These are phyloP conservation scores for Fomitopsis pinicola DNA, from an alignment of 1,284 basidiomycete genomes.

Conservation along the genomic window DNA sequence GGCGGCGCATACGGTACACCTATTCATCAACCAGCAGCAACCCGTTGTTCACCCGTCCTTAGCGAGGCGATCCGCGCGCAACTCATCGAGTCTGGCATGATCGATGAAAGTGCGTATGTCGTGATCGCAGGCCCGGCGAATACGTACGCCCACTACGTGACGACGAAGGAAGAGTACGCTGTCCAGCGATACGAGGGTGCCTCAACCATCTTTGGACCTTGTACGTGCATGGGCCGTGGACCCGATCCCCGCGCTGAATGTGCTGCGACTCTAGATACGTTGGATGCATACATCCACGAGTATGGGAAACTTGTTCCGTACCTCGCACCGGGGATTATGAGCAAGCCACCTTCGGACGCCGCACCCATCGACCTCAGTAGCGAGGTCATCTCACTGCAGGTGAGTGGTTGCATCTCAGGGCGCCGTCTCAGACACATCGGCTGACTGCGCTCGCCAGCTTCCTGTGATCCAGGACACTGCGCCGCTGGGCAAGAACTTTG, in stretches of 20 bases:
- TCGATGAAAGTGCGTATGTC: constrained; percentile 66
- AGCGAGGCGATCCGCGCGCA: constrained; percentile 60
- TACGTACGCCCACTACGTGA: constrained; percentile 74
- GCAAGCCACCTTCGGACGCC: constrained; percentile 53
- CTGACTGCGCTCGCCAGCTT: constrained; percentile 35
- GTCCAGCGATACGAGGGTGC: constrained; percentile 82
- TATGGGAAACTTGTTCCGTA: constrained; percentile 64
- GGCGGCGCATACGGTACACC: constrained; percentile 38
- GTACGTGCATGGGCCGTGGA: constrained; percentile 35
- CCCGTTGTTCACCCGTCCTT: not conserved
- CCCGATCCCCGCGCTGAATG: not conserved
- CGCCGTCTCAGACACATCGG: not conserved
- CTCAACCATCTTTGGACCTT: constrained; percentile 74
- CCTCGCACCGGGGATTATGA: constrained; percentile 47
- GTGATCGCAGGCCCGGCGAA: constrained; percentile 79
- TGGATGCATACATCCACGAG: constrained; percentile 78
- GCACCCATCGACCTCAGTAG: constrained; percentile 64
- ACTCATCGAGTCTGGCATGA: constrained; percentile 58
- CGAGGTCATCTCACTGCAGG: constrained; percentile 67
- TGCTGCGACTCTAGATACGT: constrained; percentile 45
- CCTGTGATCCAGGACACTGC: constrained; percentile 58
- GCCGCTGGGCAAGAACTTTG: constrained; percentile 58
- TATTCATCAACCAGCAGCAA: not conserved
- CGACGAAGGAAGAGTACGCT: constrained; percentile 72
- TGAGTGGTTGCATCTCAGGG: constrained; percentile 21